Evolutionary conservation across 495 filamentous ascomycete genomes (phyloP).

Genomic region (Sporormia fimetaria): DNA sequence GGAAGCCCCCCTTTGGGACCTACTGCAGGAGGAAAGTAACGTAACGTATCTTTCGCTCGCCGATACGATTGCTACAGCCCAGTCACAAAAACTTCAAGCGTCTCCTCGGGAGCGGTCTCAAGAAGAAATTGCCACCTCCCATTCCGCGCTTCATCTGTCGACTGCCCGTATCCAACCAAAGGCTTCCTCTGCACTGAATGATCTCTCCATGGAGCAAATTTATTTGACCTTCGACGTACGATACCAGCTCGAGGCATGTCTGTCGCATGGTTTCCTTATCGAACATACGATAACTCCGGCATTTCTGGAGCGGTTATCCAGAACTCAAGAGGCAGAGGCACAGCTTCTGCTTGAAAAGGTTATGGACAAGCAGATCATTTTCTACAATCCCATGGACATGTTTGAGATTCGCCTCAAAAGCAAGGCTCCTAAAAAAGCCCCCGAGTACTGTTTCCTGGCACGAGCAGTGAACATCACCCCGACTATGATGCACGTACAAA

Average conservation of each 20-base stretch:
- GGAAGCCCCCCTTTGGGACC: constrained; percentile 42
- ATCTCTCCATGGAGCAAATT: constrained; percentile 6
- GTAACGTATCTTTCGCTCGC: too few relatives aligned
- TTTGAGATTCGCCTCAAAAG: constrained; percentile 44
- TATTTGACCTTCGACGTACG: constrained; percentile 58
- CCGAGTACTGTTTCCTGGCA: constrained; percentile 59
- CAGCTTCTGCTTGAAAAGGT: constrained; percentile 51
- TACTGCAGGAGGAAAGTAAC: constrained; percentile 36
- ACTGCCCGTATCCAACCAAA: constrained; percentile 10
- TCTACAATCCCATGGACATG: constrained; percentile 63
- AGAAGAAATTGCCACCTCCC: too few relatives aligned
- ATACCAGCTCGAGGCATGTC: constrained; percentile 87
- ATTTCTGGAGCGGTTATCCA: constrained; percentile 52
- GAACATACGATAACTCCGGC: constrained; percentile 57
- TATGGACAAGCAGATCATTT: constrained; percentile 44
- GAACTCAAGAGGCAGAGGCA: constrained; percentile 39
- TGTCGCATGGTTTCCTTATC: constrained; percentile 68
- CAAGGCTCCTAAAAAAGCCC: constrained; percentile 44
- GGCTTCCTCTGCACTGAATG: constrained; percentile 23
- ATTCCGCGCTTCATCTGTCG: too few relatives aligned
- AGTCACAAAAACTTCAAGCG: too few relatives aligned
- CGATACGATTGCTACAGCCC: too few relatives aligned
- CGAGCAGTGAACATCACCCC: constrained; percentile 73
- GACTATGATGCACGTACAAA: constrained; percentile 64
- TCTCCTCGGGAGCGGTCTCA: too few relatives aligned